Percentiles rank a stretch among this genome's conserved stretches.
These are phyloP conservation scores for Ganoderma boninense DNA, from an alignment of 1,284 basidiomycete genomes.

Conservation along the genomic window DNA sequence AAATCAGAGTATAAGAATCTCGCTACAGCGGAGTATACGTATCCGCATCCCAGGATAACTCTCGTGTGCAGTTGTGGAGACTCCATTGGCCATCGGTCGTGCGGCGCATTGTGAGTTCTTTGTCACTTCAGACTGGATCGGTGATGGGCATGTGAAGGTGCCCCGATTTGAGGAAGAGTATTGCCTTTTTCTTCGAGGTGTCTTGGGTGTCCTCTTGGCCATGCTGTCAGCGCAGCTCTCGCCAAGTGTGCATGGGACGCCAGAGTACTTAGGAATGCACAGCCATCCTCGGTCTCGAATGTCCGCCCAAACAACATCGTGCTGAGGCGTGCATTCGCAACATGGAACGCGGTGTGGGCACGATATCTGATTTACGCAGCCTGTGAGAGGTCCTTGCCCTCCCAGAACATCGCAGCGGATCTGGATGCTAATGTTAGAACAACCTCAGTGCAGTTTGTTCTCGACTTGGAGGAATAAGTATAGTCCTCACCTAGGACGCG, in stretches of 20 bases:
- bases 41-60: not conserved
- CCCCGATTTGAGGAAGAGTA: not conserved
- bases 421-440: not conserved
- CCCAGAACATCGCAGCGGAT: not conserved
- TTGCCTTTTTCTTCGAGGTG: not conserved
- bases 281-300: not conserved
- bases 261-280: not conserved
- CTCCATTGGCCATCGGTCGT: not conserved
- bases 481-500: not conserved
- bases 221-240: not conserved
- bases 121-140: not conserved
- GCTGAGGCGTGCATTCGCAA: not conserved
- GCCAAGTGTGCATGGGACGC: not conserved
- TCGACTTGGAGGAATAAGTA: not conserved
- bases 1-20: not conserved
- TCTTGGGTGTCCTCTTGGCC: not conserved
- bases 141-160: not conserved
- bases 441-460: not conserved
- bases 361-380: not conserved
- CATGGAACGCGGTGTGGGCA: not conserved
- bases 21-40: not conserved
- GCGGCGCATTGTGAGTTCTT: not conserved
- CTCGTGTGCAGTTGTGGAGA: not conserved
- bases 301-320: not conserved
- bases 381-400: not conserved